Percentiles rank a stretch among this genome's conserved stretches.
Conservation (phyloP, 768 basidiomycete genomes). For the Phylloporus arenicola region DNA sequence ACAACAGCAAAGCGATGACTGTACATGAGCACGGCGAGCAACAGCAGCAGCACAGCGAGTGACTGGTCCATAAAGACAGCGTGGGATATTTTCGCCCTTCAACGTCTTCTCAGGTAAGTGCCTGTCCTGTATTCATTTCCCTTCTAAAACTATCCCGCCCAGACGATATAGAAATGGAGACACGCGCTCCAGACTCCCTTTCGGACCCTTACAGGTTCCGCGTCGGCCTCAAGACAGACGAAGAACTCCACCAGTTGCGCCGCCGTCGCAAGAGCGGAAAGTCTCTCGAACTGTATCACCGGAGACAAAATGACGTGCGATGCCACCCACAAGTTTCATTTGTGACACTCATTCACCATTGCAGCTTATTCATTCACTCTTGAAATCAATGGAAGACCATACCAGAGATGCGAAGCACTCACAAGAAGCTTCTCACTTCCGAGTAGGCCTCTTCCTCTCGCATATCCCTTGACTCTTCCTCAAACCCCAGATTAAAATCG, state of each 20-base stretch:
- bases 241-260: slow-evolving; percentile 59
- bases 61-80: slow-evolving; percentile 5
- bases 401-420: slow-evolving; percentile 74
- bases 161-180: slow-evolving; percentile 38
- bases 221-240: slow-evolving; percentile 54
- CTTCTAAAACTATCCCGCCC: not conserved
- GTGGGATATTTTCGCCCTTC: not conserved
- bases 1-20: slow-evolving; percentile 1
- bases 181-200: slow-evolving; percentile 28
- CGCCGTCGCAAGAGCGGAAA: slow-evolving; percentile 54
- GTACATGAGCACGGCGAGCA: slow-evolving; percentile 48
- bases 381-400: slow-evolving; percentile 89
- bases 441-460: slow-evolving; percentile 42
- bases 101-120: not conserved
- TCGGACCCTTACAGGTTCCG: slow-evolving; percentile 67
- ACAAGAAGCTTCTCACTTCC: slow-evolving; percentile 59
- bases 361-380: slow-evolving; percentile 78
- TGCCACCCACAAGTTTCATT: slow-evolving; percentile 3
- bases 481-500: slow-evolving; percentile 69
- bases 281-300: slow-evolving; percentile 59
- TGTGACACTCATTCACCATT: not conserved
- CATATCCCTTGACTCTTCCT: not conserved
- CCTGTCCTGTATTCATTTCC: not conserved
- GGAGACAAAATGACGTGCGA: slow-evolving; percentile 68
- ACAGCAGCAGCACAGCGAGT: slow-evolving; percentile 39